Percentiles rank a stretch among this genome's conserved stretches.
Evolutionary conservation across 2,329 filamentous ascomycete species (phyloP).

Genomic region (Arthrobotrys sinensis): DNA sequence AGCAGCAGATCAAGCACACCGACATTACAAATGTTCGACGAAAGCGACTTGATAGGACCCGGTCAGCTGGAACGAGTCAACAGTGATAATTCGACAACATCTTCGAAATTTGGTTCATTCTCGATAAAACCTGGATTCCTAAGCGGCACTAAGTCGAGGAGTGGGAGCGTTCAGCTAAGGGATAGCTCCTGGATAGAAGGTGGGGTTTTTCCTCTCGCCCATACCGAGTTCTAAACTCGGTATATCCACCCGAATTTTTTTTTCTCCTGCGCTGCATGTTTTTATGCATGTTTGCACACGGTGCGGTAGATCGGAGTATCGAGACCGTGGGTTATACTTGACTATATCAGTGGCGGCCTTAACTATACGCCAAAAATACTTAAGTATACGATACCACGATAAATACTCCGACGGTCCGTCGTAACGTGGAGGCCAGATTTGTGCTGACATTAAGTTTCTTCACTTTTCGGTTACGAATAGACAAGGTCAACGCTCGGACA

Average conservation of each 20-base stretch:
- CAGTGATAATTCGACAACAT: slow-evolving; percentile 52
- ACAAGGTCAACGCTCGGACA: slow-evolving; percentile 59
- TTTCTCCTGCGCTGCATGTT: slow-evolving; percentile 22
- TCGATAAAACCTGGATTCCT: slow-evolving; percentile 59
- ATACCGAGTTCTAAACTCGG: slow-evolving; percentile 49
- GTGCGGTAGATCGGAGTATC: slow-evolving; percentile 32
- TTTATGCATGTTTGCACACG: slow-evolving; percentile 33
- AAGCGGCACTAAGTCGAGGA: slow-evolving; percentile 52
- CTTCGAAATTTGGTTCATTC: slow-evolving; percentile 53
- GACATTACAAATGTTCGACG: slow-evolving; percentile 49
- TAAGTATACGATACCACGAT: slow-evolving; percentile 27
- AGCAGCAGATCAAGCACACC: slow-evolving; percentile 60
- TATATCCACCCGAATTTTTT: slow-evolving; percentile 45
- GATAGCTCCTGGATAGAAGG: slow-evolving; percentile 61
- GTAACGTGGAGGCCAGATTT: slow-evolving; percentile 29
- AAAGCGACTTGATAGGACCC: slow-evolving; percentile 29
- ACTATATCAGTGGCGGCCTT: slow-evolving; percentile 25
- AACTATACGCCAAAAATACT: slow-evolving; percentile 29
- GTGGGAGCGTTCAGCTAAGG: slow-evolving; percentile 46
- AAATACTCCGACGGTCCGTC: slow-evolving; percentile 53
- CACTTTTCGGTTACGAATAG: slow-evolving; percentile 36
- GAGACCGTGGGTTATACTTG: slow-evolving; percentile 9
- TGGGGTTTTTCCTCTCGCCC: slow-evolving; percentile 44
- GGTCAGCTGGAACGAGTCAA: slow-evolving; percentile 53
- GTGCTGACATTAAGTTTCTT: slow-evolving; percentile 33